Percentiles rank a stretch among this genome's conserved stretches.
Evolutionary conservation across 2,329 filamentous ascomycete genomes (phyloP).

Genomic region (Colletotrichum lini): DNA sequence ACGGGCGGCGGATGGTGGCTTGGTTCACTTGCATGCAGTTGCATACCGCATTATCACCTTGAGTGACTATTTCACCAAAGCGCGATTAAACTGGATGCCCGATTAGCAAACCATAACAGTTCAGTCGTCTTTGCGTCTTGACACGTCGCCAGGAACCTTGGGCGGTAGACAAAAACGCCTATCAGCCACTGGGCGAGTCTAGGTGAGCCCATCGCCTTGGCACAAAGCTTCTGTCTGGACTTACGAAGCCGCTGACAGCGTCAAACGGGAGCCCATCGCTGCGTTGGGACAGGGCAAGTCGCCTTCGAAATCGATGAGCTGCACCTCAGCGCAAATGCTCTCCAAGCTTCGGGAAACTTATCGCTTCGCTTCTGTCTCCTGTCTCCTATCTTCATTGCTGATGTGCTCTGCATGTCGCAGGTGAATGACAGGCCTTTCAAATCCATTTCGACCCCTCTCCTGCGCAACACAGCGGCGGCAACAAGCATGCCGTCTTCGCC

Average conservation of each 20-base stretch:
- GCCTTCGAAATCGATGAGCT: not conserved
- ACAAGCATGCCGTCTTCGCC: not conserved
- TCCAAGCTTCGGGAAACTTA: not conserved
- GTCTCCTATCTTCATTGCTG: not conserved
- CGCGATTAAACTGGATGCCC: not conserved
- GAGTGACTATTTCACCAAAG: not conserved
- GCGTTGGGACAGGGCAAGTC: not conserved
- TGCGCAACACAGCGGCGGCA: conserved; percentile 12
- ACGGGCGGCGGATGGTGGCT: not conserved
- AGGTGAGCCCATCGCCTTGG: conserved; percentile 10
- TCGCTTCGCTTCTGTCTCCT: conserved; percentile 8
- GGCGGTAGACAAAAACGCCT: not conserved
- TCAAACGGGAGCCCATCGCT: not conserved
- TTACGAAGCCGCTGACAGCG: not conserved
- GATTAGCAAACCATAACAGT: not conserved
- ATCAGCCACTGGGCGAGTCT: conserved; percentile 2
- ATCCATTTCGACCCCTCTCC: not conserved
- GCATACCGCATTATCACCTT: not conserved
- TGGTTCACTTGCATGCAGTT: not conserved
- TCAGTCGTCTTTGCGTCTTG: not conserved
- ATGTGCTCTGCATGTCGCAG: conserved; percentile 24
- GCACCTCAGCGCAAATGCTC: not conserved
- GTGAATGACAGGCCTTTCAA: not conserved
- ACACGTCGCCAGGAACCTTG: not conserved
- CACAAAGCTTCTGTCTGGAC: conserved; percentile 22